Percentiles rank a stretch among this genome's conserved stretches.
Conservation (phyloP, 2,329 filamentous ascomycete species). For the Monosporascus sp. region DNA sequence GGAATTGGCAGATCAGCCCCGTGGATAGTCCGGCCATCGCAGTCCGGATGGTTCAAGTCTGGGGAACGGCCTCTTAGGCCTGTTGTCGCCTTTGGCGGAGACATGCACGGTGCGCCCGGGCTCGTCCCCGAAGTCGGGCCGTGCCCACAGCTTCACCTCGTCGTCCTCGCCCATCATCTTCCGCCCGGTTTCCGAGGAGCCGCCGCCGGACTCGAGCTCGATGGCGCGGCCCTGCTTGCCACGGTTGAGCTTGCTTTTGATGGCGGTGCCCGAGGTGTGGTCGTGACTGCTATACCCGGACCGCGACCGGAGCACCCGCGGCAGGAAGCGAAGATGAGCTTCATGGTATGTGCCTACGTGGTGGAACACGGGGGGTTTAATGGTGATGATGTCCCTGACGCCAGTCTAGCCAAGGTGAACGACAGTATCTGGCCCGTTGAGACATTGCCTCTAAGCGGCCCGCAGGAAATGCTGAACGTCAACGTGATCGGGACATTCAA, state of each 20-base stretch:
- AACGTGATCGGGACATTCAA: constrained; percentile 44
- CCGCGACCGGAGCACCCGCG: neutral
- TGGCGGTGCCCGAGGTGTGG: neutral
- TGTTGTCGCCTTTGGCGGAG: constrained; percentile 9
- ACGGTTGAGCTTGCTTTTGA: neutral
- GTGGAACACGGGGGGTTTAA: neutral
- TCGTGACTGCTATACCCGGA: neutral
- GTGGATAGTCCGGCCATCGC: too few species aligned
- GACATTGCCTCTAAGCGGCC: constrained; percentile 31
- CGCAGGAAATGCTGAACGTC: constrained; percentile 35
- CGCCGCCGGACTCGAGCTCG: constrained; percentile 3
- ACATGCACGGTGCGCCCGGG: constrained; percentile 41
- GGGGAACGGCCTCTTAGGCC: neutral
- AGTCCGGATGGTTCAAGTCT: neutral
- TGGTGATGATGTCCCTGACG: too few species aligned
- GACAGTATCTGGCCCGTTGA: constrained; percentile 5
- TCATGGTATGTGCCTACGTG: constrained; percentile 10
- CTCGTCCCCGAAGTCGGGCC: constrained; percentile 53
- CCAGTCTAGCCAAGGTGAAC: neutral
- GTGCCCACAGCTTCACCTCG: constrained; percentile 32
- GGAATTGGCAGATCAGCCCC: neutral
- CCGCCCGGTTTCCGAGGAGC: constrained; percentile 34
- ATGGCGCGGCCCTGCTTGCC: neutral
- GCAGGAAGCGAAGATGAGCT: constrained; percentile 2
- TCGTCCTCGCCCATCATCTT: constrained; percentile 45